Evolutionary conservation across 1,284 basidiomycete genomes (phyloP), one percentile per base, ranked within the genome.

Genomic region (Rhodotorula sp.): DNA sequence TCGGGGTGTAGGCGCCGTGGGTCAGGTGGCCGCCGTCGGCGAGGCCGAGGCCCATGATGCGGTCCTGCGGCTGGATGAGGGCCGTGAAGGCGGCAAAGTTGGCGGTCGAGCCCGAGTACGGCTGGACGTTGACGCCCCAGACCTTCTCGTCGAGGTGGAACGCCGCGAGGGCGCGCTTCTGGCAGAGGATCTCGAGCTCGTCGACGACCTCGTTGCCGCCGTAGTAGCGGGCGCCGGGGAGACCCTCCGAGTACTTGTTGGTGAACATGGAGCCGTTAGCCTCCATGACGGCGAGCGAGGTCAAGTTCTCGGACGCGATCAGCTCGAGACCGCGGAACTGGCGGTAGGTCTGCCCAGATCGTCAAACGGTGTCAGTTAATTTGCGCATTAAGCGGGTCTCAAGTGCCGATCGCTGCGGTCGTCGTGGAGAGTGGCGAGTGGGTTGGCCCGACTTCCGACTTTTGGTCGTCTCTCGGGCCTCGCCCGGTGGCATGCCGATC

Each of bases 61-160:
- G 91, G 84, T 99, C 97, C 83, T 98, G 93, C 68, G 97, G 97
- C 82, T 97, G 91, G 81, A 99, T 89, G 77, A 99, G 87, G 56
- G 96, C 95, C 54, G 97, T 99, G 81, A 99, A 88, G 62, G 95
- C 92, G 74, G 96, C 97, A 81, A 99, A 99, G 89, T 94, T 94
- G 79, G 91, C 91, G 65, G 91, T 95, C 86, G 79, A 79, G 58
- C 79, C 79, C 31, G 76, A 74, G 71, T 99, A 99, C 26, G 97
- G 97, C 85, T 99, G 97, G 74, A 99, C 97, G 82, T 99, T 99
- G 83, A 99, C 95, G 79, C 97, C 96, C 97, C 97, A 99, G 70
- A 84, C 80, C 73, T 87, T 59, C 47, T 39, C 51, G 56, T 98
- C 94, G 76, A 98, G 91, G 86, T 93, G 89, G 88, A 98, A 99